A percentile compares a stretch with the other conserved stretches of the same genome.
Conservation (phyloP, 345 rosid genomes). For the Arabis hirsuta region DNA sequence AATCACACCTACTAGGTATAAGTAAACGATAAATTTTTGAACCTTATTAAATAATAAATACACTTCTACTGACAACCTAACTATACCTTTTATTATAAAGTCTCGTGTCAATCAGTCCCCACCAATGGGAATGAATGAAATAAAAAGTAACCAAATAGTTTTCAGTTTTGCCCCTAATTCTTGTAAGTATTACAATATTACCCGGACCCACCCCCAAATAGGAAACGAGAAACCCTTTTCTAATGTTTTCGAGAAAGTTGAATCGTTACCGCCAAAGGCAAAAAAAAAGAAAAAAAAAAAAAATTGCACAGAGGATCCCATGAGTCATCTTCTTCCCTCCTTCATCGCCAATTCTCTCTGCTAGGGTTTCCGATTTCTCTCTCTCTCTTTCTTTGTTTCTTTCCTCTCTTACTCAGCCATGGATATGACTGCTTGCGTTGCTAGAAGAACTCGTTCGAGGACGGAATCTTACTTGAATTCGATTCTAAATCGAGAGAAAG, state of each 20-base stretch:
- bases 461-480: constrained; percentile 32
- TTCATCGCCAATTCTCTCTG: neutral
- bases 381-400: neutral
- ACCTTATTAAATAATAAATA: no score
- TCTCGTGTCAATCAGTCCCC: neutral
- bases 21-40: no score
- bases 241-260: constrained; percentile 37
- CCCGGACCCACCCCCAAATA: constrained; percentile 10
- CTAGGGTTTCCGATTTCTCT: constrained; percentile 38
- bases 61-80: constrained; percentile 3
- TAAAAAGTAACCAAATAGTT: neutral
- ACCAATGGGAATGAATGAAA: constrained; percentile 15
- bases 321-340: neutral
- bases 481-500: constrained; percentile 6
- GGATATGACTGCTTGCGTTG: constrained; percentile 42
- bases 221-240: constrained; percentile 17
- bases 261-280: constrained; percentile 46
- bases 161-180: neutral
- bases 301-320: neutral
- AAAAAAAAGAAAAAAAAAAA: neutral
- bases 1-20: no score
- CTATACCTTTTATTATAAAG: neutral
- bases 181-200: neutral
- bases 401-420: constrained; percentile 16
- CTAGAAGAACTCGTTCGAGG: constrained; percentile 43